phyloP scores from a whole-genome alignment of 2,329 filamentous ascomycete species.

The Fusarium piperis region DNA sequence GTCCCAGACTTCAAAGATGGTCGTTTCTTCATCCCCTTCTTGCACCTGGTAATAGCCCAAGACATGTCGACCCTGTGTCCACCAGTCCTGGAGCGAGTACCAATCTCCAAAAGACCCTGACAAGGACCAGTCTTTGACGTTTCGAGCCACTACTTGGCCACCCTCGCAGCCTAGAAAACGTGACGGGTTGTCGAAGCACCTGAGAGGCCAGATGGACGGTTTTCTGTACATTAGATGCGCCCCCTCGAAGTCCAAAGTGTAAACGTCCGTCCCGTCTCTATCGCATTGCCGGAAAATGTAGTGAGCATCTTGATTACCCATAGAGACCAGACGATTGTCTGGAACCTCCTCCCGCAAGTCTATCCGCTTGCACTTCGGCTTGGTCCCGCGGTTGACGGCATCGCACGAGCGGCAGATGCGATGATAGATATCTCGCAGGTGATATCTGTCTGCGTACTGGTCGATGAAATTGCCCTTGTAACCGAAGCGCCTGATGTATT shows the following conservation, averaged over 20 bases:
- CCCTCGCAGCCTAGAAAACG: background rate
- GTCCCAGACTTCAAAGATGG: slow-evolving; percentile 16
- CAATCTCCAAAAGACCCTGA: background rate
- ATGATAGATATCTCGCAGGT: background rate
- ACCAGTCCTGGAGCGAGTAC: background rate
- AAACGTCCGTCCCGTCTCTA: background rate
- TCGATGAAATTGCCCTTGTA: slow-evolving; percentile 3
- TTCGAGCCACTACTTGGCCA: background rate
- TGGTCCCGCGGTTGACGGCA: background rate
- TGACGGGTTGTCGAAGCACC: background rate
- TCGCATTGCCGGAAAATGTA: background rate
- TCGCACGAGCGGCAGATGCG: slow-evolving; percentile 1
- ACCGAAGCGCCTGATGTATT: slow-evolving; percentile 6
- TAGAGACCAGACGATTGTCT: background rate
- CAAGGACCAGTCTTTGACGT: slow-evolving; percentile 10
- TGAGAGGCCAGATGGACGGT: background rate
- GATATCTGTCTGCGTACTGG: background rate
- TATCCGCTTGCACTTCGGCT: background rate
- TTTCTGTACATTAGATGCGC: background rate
- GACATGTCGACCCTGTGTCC: background rate
- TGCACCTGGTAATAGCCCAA: background rate
- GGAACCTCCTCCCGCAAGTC: background rate
- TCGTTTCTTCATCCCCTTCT: background rate
- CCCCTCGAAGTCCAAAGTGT: background rate
- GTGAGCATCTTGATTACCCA: background rate